Percentiles rank a stretch among this genome's conserved stretches.
These are phyloP conservation scores for Evernia prunastri DNA, from an alignment of 495 filamentous ascomycete genomes.

Conservation along the genomic window DNA sequence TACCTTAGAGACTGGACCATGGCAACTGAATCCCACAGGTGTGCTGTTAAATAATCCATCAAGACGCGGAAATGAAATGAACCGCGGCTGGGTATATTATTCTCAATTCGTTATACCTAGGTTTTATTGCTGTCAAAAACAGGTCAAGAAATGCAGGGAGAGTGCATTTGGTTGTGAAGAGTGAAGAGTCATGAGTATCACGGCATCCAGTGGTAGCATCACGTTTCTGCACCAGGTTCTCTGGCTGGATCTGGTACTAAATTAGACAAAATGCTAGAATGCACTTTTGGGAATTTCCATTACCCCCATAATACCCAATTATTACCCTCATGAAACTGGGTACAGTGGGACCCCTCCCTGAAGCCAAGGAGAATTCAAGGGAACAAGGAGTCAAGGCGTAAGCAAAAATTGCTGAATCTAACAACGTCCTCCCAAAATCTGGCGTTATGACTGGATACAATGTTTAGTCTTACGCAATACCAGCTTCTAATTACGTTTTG, in stretches of 20 bases:
- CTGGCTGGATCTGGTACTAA: not conserved
- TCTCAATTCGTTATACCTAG: not conserved
- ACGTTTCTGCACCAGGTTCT: not conserved
- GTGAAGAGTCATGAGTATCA: too few relatives aligned
- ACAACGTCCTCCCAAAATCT: not conserved
- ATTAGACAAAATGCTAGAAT: not conserved
- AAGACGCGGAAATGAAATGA: too few relatives aligned
- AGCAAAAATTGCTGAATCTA: not conserved
- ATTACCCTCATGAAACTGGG: slow-evolving; percentile 26
- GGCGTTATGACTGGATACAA: not conserved
- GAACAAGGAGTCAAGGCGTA: not conserved
- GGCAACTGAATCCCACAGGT: too few relatives aligned
- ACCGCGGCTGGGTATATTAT: not conserved
- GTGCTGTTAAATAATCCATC: too few relatives aligned
- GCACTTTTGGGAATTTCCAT: slow-evolving; percentile 20
- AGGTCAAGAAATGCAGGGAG: not conserved
- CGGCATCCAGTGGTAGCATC: not conserved
- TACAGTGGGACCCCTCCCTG: too few relatives aligned
- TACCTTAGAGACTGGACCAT: too few relatives aligned
- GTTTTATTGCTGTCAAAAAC: not conserved
- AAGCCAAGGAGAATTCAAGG: not conserved
- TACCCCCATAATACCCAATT: slow-evolving; percentile 19
- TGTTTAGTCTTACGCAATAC: not conserved
- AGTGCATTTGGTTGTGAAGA: too few relatives aligned
- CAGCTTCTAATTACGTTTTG: slow-evolving; percentile 1